Conservation (phyloP, 2,329 filamentous ascomycete species). For the Hymenotorrendiella dingleyae region DNA sequence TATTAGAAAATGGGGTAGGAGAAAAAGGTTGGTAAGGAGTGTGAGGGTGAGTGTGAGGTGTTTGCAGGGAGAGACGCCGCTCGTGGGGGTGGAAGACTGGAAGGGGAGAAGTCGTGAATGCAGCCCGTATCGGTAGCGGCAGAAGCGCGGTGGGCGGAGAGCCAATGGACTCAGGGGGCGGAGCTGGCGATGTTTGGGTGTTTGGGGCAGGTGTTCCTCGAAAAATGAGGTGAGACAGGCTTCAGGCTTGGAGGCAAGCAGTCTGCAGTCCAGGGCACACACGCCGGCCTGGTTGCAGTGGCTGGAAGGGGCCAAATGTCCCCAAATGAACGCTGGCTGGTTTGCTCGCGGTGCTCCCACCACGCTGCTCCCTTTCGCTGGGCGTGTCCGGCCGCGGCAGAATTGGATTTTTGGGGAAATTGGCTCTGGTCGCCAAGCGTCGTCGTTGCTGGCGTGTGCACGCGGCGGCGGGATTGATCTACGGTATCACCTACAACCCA, state of each 20-base stretch:
- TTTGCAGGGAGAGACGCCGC: not conserved
- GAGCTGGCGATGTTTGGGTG: constrained; percentile 20
- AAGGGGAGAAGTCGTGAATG: not conserved
- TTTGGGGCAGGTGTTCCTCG: constrained; percentile 19
- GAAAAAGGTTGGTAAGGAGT: not conserved
- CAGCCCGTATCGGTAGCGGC: not conserved
- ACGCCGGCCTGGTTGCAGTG: not conserved
- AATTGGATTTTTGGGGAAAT: not conserved
- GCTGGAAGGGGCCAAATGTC: not conserved
- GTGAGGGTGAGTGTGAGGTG: not conserved
- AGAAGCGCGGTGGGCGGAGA: not conserved
- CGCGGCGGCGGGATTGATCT: too few relatives aligned
- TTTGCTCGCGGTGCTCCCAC: too few relatives aligned
- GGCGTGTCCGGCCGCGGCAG: not conserved
- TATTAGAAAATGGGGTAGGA: not conserved
- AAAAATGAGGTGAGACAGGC: constrained; percentile 25
- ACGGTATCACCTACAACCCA: too few relatives aligned
- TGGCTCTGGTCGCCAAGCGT: not conserved
- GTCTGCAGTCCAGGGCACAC: not conserved
- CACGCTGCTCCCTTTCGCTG: too few relatives aligned
- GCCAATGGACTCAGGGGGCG: constrained; percentile 4
- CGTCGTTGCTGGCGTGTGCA: too few relatives aligned
- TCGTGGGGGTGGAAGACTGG: not conserved
- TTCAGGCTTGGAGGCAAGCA: not conserved
- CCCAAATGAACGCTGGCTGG: not conserved